Evolutionary conservation across 2,329 filamentous ascomycete species (phyloP), one percentile per base, ranked within the genome.

Genomic region (Venturia oleaginea): DNA sequence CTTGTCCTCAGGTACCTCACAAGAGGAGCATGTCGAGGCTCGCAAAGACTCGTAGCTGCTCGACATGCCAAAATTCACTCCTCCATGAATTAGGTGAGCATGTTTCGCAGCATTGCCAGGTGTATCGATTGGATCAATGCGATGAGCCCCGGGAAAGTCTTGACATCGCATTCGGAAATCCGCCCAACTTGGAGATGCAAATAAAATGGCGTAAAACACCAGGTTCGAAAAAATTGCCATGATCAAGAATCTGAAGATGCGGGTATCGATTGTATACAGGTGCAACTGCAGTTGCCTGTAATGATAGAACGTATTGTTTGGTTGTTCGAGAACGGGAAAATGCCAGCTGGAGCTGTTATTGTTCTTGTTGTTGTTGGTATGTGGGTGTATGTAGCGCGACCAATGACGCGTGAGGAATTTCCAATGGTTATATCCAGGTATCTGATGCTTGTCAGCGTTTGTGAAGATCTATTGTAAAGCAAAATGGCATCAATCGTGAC

Each of bases 1-100:
- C 77, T 86, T 88, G 77, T 96, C 92, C 76, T 93, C 81, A 43
- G 80, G 85, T 51, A 95, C 88, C 64, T 83, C 84, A 73, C 91
- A 96, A 13, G 90, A 92, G 1, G 91, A 94, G 77, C 92, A 96
- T 67, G 85, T 78, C 57, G 83, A 86, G 19, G 71, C 74, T 4
- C 81, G 71, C 17, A 96, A 82, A 48, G 84, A 78, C 0, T 82
- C 77, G 68, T 80, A 85, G 48, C 76, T 80, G 17, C 87, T 77
- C n/a, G 74, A 78, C 67, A 84, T 77, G 61, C 80, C 79, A 71
- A 96, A 90, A 59, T 82, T 61, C 11, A 30, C 6, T 13, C n/a
- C 34, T 17, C 63, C 63, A 27, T 43, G 40, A 30, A 61, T 40
- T 4, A 32, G n/a, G 38, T 64, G 63, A n/a, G 63, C 55, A 30